Base-by-base conservation (phyloP, 2,329 filamentous ascomycete genomes). In the Aureobasidium sp. region DNA sequence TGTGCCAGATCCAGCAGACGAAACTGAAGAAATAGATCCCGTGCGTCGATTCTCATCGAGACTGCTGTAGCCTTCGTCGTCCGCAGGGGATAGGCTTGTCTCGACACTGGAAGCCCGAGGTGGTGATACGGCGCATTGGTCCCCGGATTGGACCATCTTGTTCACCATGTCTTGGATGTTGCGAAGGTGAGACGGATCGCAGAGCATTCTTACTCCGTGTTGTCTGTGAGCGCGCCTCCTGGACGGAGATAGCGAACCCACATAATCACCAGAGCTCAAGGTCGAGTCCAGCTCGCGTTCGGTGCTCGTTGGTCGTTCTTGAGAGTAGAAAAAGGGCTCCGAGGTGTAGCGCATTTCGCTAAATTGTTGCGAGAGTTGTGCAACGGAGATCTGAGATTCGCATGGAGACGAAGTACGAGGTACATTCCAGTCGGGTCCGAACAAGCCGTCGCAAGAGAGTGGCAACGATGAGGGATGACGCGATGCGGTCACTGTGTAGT, bases 401-500 rank as follows among this genome's bases (percentile, higher is more conserved):
- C 60, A 45, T 20, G 68, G 66, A 14, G 64, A 65, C 7, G 66
- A 72, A 14, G 71, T 72, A 20, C 72, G 74, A 62, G 73, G 73
- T 48, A 72, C 67, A 41, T 27, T 45, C 44, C 55, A 45, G 39
- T 25, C 52, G 55, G 70, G 71, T 66, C 70, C 70, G 36, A 67
- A 69, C 9, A 69, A 67, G 37, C 67, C 69, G 57, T 69, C 67
- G 34, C 72, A 68, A 55, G 67, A 67, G 47, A 47, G 34, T 25
- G 64, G 62, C 3, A 65, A 47, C 20, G 64, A 64, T 42, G 70
- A 67, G 8, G 68, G 69, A 49, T 68, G 70, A 57, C 70, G 70
- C 63, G 73, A 71, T 5, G 70, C 70, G 7, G 72, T 66, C 67
- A 77, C 75, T 67, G 74, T 74, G 65, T 75, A 77, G 68, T 72